Percentiles rank a stretch among this genome's conserved stretches.
Conservation (phyloP, 306 rosid species). For the Quercus rubra region DNA sequence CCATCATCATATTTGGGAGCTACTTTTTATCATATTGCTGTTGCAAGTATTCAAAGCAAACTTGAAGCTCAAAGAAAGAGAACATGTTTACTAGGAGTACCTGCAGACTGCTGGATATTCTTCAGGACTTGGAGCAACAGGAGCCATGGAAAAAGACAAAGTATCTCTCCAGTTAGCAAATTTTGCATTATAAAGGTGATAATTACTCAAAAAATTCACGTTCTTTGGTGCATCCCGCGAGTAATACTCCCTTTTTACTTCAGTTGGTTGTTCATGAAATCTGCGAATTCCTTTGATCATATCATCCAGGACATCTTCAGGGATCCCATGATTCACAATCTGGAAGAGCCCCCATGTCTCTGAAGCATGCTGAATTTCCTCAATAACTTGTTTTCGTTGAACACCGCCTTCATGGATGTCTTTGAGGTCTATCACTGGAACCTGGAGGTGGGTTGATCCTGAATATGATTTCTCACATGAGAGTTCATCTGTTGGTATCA, state of each 20-base stretch:
- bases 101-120: slow-evolving; percentile 31
- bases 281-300: slow-evolving; percentile 28
- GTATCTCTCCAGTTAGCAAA: slow-evolving; percentile 46
- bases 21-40: no score
- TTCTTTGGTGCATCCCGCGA: slow-evolving; percentile 27
- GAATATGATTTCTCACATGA: no score
- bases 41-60: no score
- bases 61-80: no score
- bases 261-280: slow-evolving; percentile 38
- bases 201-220: slow-evolving; percentile 37
- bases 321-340: slow-evolving; percentile 44
- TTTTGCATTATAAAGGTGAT: slow-evolving; percentile 31
- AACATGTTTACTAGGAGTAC: slow-evolving; percentile 4
- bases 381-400: neutral
- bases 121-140: slow-evolving; percentile 11
- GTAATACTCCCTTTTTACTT: slow-evolving; percentile 35
- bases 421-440: slow-evolving; percentile 31
- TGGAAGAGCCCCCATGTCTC: slow-evolving; percentile 39
- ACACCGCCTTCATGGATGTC: slow-evolving; percentile 9
- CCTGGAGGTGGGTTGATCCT: neutral
- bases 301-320: slow-evolving; percentile 16
- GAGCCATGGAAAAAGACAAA: slow-evolving; percentile 34
- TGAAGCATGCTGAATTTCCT: neutral
- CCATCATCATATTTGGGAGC: no score
- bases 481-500: neutral